These are phyloP conservation scores for Hyphopichia buzzinii DNA, from an alignment of 1,139 yeast species.

Conservation along the genomic window DNA sequence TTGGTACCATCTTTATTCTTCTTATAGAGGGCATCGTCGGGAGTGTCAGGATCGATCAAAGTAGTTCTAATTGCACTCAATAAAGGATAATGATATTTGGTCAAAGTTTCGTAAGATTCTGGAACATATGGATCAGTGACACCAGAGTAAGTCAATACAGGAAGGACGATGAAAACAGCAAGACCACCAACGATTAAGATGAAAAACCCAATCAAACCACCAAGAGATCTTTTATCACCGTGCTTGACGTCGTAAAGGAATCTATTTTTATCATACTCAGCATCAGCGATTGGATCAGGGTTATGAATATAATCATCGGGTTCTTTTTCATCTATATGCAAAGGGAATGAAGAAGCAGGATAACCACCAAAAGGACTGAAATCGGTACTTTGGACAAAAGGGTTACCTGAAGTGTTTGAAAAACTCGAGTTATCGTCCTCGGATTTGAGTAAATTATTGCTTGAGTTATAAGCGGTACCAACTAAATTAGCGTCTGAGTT, in stretches of 20 bases:
- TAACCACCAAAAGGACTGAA: constrained; percentile 29
- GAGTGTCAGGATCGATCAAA: constrained; percentile 28
- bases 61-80: constrained; percentile 22
- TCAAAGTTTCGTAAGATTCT: constrained; percentile 19
- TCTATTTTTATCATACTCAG: constrained; percentile 25
- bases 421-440: constrained; percentile 13
- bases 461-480: constrained; percentile 1
- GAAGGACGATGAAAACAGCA: constrained; percentile 20
- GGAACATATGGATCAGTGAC: constrained; percentile 12
- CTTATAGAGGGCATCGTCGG: constrained; percentile 13
- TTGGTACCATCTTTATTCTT: constrained; percentile 14
- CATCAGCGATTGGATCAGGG: constrained; percentile 27
- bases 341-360: constrained; percentile 26
- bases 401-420: constrained; percentile 17
- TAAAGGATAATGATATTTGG: constrained; percentile 21
- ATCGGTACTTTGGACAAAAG: constrained; percentile 11
- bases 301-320: constrained; percentile 28
- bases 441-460: constrained; percentile 2
- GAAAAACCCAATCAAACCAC: constrained; percentile 20
- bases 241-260: constrained; percentile 21
- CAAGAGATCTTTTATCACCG: constrained; percentile 20
- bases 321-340: constrained; percentile 25
- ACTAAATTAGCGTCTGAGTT: constrained; percentile 3
- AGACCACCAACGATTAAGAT: constrained; percentile 15
- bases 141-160: constrained; percentile 24